Evolutionary conservation across 2,329 filamentous ascomycete species (phyloP).

Genomic region (Aspergillus sp.): DNA sequence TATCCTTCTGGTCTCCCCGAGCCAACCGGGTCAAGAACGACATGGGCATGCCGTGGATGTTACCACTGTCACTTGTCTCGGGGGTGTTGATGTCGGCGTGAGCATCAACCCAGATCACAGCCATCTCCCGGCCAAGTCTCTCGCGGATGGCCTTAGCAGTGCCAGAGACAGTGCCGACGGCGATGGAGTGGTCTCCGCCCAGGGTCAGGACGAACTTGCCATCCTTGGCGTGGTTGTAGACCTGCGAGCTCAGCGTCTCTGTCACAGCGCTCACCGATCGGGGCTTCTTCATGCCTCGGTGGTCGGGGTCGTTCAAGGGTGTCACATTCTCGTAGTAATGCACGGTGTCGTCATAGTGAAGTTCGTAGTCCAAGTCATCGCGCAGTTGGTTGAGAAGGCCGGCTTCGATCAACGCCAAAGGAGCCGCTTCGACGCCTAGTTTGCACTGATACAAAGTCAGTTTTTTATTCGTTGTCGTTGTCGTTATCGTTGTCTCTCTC

Average conservation of each 20-base stretch:
- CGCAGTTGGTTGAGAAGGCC: constrained; percentile 80
- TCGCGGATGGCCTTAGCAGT: constrained; percentile 82
- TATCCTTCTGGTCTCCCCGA: constrained; percentile 66
- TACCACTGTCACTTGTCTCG: constrained; percentile 82
- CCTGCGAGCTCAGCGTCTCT: constrained; percentile 70
- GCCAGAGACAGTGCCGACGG: constrained; percentile 87
- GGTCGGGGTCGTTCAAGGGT: constrained; percentile 66
- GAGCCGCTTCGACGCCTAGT: constrained; percentile 84
- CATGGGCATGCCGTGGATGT: constrained; percentile 97
- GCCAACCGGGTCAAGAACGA: constrained; percentile 85
- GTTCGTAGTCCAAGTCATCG: constrained; percentile 81
- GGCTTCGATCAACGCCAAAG: constrained; percentile 79
- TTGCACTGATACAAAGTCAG: constrained; percentile 60
- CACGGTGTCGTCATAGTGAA: constrained; percentile 77
- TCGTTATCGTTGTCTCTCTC: not conserved
- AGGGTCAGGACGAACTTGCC: constrained; percentile 89
- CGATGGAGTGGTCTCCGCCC: constrained; percentile 93
- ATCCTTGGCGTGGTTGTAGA: constrained; percentile 77
- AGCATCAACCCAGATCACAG: constrained; percentile 97
- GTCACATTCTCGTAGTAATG: constrained; percentile 76
- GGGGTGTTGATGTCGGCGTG: constrained; percentile 98
- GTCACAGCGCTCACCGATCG: constrained; percentile 82
- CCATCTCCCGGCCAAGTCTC: constrained; percentile 74
- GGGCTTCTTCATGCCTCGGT: constrained; percentile 93
- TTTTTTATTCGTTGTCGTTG: not conserved